Evolutionary conservation across 164 flowering plant genomes (phyloP).

Genomic region (Platanus orientalis): DNA sequence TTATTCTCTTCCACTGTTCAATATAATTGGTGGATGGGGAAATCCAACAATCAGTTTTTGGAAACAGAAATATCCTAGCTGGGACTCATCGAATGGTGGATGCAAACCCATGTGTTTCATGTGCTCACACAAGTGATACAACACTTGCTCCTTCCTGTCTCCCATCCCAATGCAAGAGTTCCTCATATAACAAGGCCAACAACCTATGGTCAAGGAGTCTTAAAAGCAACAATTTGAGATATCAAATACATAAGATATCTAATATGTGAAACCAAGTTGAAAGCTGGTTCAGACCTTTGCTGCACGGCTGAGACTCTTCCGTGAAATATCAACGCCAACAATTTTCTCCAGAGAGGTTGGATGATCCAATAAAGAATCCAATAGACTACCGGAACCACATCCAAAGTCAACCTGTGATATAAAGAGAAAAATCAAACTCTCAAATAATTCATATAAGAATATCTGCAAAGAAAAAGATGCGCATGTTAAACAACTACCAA

Average conservation of each 20-base stretch:
- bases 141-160: background rate
- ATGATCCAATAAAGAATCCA: slow-evolving; percentile 66
- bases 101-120: background rate
- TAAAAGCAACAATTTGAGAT: background rate
- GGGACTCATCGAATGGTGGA: no score
- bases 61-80: background rate
- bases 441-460: background rate
- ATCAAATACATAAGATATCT: background rate
- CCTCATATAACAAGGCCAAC: no score
- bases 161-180: background rate
- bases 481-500: slow-evolving; percentile 43
- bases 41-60: no score
- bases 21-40: no score
- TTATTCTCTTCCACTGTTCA: no score
- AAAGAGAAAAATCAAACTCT: slow-evolving; percentile 2
- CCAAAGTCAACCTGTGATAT: slow-evolving; percentile 84
- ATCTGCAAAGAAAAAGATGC: background rate
- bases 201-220: background rate
- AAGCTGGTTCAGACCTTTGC: slow-evolving; percentile 60
- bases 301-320: slow-evolving; percentile 73
- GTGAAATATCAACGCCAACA: slow-evolving; percentile 87
- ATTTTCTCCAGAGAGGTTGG: slow-evolving; percentile 61
- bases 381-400: slow-evolving; percentile 90
- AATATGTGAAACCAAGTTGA: background rate
- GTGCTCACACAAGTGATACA: no score